Percentiles rank a stretch among this genome's conserved stretches.
Evolutionary conservation across 805 yeast species (phyloP).

Genomic region (Millerozyma miso): DNA sequence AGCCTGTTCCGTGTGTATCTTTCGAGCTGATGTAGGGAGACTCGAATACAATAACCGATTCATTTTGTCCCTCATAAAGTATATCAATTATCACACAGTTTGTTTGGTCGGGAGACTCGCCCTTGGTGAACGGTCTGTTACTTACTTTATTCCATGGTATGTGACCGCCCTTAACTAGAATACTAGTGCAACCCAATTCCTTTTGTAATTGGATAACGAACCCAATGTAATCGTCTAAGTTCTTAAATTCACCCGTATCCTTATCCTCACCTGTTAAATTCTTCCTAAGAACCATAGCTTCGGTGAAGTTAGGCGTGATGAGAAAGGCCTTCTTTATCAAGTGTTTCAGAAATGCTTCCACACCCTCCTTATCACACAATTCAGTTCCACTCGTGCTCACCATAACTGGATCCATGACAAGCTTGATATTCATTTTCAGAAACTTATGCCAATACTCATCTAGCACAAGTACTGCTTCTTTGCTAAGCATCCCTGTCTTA

Average conservation of each 20-base stretch:
- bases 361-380: conserved; percentile 46
- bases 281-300: conserved; percentile 47
- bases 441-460: conserved; percentile 29
- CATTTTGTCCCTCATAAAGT: conserved; percentile 41
- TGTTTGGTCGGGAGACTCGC: background rate
- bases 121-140: conserved; percentile 10
- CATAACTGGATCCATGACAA: conserved; percentile 82
- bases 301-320: conserved; percentile 73
- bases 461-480: conserved; percentile 49
- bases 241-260: conserved; percentile 16
- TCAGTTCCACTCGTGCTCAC: conserved; percentile 73
- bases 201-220: conserved; percentile 23
- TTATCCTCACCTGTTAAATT: conserved; percentile 18
- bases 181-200: conserved; percentile 40
- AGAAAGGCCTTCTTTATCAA: conserved; percentile 53
- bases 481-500: conserved; percentile 76
- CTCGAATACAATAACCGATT: conserved; percentile 38
- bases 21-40: conserved; percentile 44
- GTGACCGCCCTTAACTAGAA: conserved; percentile 82
- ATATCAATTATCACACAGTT: conserved; percentile 44
- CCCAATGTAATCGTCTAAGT: conserved; percentile 31
- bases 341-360: conserved; percentile 37
- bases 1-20: conserved; percentile 87
- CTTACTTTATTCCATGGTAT: conserved; percentile 35
- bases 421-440: conserved; percentile 18